Conservation (phyloP, 176 grass and related monocot species). For the Eragrostis nindensis region DNA sequence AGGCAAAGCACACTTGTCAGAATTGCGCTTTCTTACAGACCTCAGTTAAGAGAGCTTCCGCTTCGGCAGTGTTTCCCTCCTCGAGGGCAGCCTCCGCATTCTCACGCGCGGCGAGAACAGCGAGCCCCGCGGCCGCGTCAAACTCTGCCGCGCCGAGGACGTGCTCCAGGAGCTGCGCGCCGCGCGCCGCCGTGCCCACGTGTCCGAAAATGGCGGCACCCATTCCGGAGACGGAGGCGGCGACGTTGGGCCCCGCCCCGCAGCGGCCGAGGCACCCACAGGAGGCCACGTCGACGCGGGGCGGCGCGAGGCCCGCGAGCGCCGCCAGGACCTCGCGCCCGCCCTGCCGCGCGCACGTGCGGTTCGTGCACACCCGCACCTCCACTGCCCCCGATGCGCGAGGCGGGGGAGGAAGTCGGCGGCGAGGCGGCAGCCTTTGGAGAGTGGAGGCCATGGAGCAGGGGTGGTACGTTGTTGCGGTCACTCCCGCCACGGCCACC, state of each 20-base stretch:
- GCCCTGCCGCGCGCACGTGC: constrained; percentile 80
- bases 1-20: neutral
- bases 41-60: constrained; percentile 76
- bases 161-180: constrained; percentile 61
- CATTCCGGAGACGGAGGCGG: constrained; percentile 34
- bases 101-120: constrained; percentile 55
- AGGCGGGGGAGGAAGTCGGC: neutral
- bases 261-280: constrained; percentile 89
- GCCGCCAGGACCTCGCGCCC: constrained; percentile 68
- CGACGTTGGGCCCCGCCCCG: constrained; percentile 74
- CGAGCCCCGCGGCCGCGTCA: constrained; percentile 54
- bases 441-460: neutral
- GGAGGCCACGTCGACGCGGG: constrained; percentile 59
- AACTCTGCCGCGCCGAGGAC: constrained; percentile 59
- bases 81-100: constrained; percentile 63
- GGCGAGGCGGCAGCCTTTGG: neutral
- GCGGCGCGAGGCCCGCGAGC: constrained; percentile 63
- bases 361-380: constrained; percentile 90
- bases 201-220: constrained; percentile 48
- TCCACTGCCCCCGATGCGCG: constrained; percentile 27
- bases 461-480: neutral
- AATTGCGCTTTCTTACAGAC: constrained; percentile 25
- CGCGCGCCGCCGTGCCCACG: constrained; percentile 69
- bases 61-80: constrained; percentile 55
- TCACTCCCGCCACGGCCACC: neutral